These are phyloP conservation scores for Xylaria sp. DNA, from an alignment of 2,329 filamentous ascomycete species.

Conservation along the genomic window DNA sequence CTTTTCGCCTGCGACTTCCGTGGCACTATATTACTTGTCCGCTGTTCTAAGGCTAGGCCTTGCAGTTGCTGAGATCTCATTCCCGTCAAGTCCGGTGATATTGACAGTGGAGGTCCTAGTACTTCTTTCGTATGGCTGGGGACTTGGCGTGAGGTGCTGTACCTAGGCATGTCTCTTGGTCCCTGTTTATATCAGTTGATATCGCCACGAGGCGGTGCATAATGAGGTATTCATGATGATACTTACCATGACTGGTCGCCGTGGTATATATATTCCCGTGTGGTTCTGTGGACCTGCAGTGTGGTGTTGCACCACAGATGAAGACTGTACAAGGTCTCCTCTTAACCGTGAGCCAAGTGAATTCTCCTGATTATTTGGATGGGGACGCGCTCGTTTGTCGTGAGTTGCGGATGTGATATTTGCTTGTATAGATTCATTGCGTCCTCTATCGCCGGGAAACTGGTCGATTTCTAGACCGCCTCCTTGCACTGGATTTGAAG, in stretches of 20 bases:
- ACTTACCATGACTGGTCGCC: background rate
- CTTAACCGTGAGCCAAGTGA: background rate
- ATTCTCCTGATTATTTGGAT: background rate
- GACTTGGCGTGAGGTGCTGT: background rate
- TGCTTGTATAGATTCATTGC: background rate
- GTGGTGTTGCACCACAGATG: background rate
- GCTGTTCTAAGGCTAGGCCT: background rate
- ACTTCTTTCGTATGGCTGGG: background rate
- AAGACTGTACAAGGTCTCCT: background rate
- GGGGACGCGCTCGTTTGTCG: background rate
- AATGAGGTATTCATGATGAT: background rate
- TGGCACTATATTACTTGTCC: too few relatives aligned
- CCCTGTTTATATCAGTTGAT: constrained; percentile 15
- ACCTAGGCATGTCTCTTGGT: background rate
- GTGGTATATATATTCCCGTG: background rate
- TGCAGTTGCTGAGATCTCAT: background rate
- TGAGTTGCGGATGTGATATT: background rate
- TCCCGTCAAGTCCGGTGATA: background rate
- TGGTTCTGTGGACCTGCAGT: background rate
- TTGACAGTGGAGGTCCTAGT: background rate
- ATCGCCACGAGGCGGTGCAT: background rate
- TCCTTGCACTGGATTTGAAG: background rate
- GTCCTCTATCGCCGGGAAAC: background rate
- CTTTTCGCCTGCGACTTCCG: background rate
- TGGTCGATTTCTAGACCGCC: background rate